A percentile compares a stretch with the other conserved stretches of the same genome.
Conservation (phyloP, 2,329 filamentous ascomycete species). For the Penicillium nordicum region DNA sequence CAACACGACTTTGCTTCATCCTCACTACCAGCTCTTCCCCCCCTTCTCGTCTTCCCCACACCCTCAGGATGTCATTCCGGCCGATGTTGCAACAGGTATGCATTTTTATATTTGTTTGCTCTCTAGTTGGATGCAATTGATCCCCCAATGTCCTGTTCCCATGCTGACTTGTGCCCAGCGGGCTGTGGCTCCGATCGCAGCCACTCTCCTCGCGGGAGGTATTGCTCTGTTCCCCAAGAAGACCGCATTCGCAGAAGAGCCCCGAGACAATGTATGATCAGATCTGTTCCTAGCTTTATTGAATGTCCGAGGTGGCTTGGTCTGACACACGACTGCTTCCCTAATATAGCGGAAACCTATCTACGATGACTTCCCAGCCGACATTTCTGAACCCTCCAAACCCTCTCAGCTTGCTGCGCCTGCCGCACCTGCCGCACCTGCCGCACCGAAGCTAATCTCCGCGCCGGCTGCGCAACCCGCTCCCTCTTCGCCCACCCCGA, state of each 20-base stretch:
- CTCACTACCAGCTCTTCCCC: constrained; percentile 17
- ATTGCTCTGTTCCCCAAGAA: constrained; percentile 40
- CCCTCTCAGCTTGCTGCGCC: constrained; percentile 16
- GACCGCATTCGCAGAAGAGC: constrained; percentile 44
- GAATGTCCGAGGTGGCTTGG: neutral
- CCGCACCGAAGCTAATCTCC: constrained; percentile 16
- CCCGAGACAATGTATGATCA: constrained; percentile 34
- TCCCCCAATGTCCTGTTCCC: constrained; percentile 7
- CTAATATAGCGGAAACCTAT: constrained; percentile 41
- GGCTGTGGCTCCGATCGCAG: constrained; percentile 41
- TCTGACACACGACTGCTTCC: constrained; percentile 17
- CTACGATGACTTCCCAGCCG: constrained; percentile 41
- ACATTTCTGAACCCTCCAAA: constrained; percentile 28
- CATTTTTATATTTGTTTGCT: neutral
- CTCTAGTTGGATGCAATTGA: constrained; percentile 12
- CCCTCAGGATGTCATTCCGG: constrained; percentile 39
- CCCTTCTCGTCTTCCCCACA: constrained; percentile 19
- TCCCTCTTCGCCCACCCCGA: constrained; percentile 65
- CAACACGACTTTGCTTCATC: constrained; percentile 29
- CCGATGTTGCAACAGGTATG: constrained; percentile 42
- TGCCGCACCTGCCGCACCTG: constrained; percentile 9
- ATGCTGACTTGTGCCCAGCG: constrained; percentile 33
- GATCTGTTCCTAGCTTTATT: constrained; percentile 1
- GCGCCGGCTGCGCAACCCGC: constrained; percentile 19
- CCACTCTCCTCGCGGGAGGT: constrained; percentile 40